Evolutionary conservation across 805 yeast genomes (phyloP), one percentile per base, ranked within the genome.

Genomic region (Barnettozyma salicaria): DNA sequence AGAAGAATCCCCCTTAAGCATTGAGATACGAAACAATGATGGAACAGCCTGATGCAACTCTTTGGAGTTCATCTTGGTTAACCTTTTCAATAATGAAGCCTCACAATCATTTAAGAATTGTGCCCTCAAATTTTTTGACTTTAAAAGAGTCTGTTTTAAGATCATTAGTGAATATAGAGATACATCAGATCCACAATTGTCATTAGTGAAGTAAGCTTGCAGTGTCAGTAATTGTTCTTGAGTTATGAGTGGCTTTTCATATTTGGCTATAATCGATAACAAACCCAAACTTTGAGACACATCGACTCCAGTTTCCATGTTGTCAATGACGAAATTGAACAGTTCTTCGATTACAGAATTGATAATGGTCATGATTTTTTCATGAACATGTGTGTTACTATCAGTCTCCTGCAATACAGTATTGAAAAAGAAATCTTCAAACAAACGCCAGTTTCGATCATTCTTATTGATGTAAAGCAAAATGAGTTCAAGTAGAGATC

Each of bases 41-140:
- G 88, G 87, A 55, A 85, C 70, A 0, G 90, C 95, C 50, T 78
- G 79, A n/a, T 74, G 74, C 7, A 85, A 56, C 46, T 84, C 92
- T 40, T 55, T 64, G 0, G 69, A 66, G 35, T 68, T 72, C 58
- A 80, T 72, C 43, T 73, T 79, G 3, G 89, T 78, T 22, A 85
- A 55, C 22, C 73, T 61, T 23, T 63, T 63, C 43, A 83, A 52
- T n/a, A 85, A 48, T 2, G 73, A 64, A 0, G 64, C 49, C 51
- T 76, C 80, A 12, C 78, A 65, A 8, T 66, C 69, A 17, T 55
- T 43, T 19, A 76, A 48, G 48, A 78, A 80, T 3, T 63, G 67
- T 0, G 72, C 68, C 32, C 78, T 69, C 31, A 82, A 59, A 5
- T 71, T 58, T 0, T 53, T 48, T 7, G 66, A 52, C 12, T 61